A percentile compares a stretch with the other conserved stretches of the same genome.
Conservation (phyloP, 169 alveolate species). For the Plasmodium sp. region DNA sequence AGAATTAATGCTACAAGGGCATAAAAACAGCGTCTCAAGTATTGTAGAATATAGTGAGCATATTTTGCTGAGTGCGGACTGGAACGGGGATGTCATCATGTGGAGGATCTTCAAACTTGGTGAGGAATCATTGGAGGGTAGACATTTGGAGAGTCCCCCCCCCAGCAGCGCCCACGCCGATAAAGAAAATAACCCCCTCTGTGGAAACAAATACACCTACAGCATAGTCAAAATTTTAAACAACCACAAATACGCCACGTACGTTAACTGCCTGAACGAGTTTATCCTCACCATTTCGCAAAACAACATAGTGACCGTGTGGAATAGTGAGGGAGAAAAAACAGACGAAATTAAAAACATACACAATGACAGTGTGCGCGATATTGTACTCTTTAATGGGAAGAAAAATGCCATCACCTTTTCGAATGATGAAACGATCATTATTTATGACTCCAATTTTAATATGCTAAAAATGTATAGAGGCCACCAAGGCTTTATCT, state of each 20-base stretch:
- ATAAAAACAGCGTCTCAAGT: slow-evolving; percentile 54
- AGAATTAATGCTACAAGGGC: slow-evolving; percentile 58
- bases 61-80: slow-evolving; percentile 60
- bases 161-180: neutral
- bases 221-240: slow-evolving; percentile 33
- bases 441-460: slow-evolving; percentile 57
- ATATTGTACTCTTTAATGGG: slow-evolving; percentile 47
- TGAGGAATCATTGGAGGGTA: neutral
- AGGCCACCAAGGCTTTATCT: slow-evolving; percentile 52
- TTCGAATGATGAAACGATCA: slow-evolving; percentile 65
- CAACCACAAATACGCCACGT: slow-evolving; percentile 47
- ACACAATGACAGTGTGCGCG: slow-evolving; percentile 64
- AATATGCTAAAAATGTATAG: slow-evolving; percentile 28
- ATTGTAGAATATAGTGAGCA: slow-evolving; percentile 29
- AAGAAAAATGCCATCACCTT: slow-evolving; percentile 47
- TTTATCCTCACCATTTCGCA: slow-evolving; percentile 52
- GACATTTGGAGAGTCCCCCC: neutral
- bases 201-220: slow-evolving; percentile 25
- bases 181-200: neutral
- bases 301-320: slow-evolving; percentile 24
- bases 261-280: slow-evolving; percentile 34
- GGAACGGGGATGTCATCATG: slow-evolving; percentile 57
- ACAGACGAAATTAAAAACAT: slow-evolving; percentile 49
- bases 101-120: slow-evolving; percentile 15
- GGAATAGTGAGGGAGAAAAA: slow-evolving; percentile 38